These are phyloP conservation scores for Podaxis sp. DNA, from an alignment of 768 basidiomycete genomes.

Conservation along the genomic window DNA sequence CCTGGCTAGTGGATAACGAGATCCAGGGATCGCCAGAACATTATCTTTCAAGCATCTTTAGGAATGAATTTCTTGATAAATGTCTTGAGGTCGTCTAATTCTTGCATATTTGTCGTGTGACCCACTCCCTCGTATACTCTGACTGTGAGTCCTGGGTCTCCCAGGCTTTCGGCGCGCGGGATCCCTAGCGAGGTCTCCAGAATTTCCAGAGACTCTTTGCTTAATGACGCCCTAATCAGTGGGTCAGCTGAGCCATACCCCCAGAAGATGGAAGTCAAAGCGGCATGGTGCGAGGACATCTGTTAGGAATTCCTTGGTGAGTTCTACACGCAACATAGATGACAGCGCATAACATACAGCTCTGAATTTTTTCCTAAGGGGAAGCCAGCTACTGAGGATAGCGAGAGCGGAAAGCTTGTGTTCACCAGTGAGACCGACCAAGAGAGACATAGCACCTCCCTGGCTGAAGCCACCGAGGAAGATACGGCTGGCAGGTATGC, in stretches of 20 bases:
- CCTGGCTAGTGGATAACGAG: background rate
- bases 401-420: constrained; percentile 71
- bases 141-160: constrained; percentile 60
- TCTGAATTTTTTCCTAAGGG: constrained; percentile 64
- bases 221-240: constrained; percentile 60
- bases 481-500: constrained; percentile 68
- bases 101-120: constrained; percentile 64
- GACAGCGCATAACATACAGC: constrained; percentile 42
- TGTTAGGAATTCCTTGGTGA: constrained; percentile 27
- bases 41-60: background rate
- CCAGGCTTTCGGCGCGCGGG: constrained; percentile 36
- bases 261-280: constrained; percentile 78
- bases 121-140: constrained; percentile 65
- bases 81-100: constrained; percentile 65
- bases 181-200: constrained; percentile 57
- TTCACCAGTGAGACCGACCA: constrained; percentile 68
- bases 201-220: constrained; percentile 53
- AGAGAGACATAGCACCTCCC: constrained; percentile 76
- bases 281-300: constrained; percentile 62
- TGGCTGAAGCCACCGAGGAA: constrained; percentile 90
- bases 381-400: constrained; percentile 79
- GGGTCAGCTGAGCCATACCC: constrained; percentile 81
- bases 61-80: constrained; percentile 70
- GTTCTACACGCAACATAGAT: background rate
- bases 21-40: background rate